Evolutionary conservation across 164 flowering plant species (phyloP), one percentile per base, ranked within the genome.

Genomic region (Houttuynia cordata): DNA sequence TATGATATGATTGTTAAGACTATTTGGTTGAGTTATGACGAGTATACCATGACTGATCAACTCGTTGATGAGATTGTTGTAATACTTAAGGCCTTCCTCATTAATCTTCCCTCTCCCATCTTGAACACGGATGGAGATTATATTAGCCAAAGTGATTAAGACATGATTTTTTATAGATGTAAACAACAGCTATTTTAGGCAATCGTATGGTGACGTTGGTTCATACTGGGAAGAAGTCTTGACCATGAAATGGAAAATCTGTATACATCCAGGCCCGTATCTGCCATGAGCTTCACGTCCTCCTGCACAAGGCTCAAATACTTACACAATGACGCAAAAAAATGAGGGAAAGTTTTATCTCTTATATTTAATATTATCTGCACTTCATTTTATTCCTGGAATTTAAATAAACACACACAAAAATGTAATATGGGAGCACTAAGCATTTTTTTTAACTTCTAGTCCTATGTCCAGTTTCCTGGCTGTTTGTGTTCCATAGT

Each of bases 1-100:
- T n/a, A n/a, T n/a, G n/a, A n/a, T n/a, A n/a, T n/a, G n/a, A n/a
- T n/a, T n/a, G n/a, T n/a, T n/a, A n/a, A n/a, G n/a, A n/a, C n/a
- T n/a, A n/a, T n/a, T n/a, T n/a, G 37, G 4, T 30, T 2, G 10
- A 30, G 51, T 19, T 12, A 17, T 7, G 17, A 12, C 17, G 6
- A n/a, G 54, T 22, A 5, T 18, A 68, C 71, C 71, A 15, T 57
- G 42, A 15, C 57, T 53, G 52, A 53, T 39, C 47, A 68, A 47
- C 58, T 68, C 71, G 49, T 68, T 58, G 41, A 68, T 68, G 24
- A 68, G 66, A 34, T 54, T 68, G 10, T 68, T 68, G 62, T 68
- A 68, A 34, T 62, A 68, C 24, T 68, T 15, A 3, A 68, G 34
- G 34, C 66, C 70, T 54, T 62, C 58, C 18, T 66, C 62, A 45